A percentile compares a stretch with the other conserved stretches of the same genome.
Evolutionary conservation across 352 stramenopile species (phyloP).

Genomic region (Pythium dissotocum): DNA sequence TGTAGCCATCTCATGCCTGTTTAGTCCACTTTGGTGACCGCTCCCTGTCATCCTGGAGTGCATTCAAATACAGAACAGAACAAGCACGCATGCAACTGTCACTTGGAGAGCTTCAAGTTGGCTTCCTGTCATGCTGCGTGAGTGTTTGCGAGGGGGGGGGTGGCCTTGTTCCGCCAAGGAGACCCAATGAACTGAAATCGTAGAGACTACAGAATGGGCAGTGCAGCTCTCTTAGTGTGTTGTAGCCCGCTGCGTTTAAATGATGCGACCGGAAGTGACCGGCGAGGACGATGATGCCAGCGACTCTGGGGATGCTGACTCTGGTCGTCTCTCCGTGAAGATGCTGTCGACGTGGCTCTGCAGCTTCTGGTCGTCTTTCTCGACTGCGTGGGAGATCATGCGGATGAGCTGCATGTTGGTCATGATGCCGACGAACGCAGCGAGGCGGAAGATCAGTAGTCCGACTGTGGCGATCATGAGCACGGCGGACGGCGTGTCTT

Average conservation of each 20-base stretch:
- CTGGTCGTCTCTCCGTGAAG: neutral
- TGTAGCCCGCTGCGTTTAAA: neutral
- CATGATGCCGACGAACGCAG: constrained; percentile 44
- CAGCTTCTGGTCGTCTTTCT: constrained; percentile 14
- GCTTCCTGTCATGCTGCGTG: no score
- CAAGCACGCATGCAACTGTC: no score
- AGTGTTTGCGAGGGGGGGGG: no score
- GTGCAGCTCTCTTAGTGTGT: no score
- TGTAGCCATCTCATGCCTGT: neutral
- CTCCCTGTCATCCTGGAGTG: neutral
- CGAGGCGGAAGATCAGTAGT: constrained; percentile 47
- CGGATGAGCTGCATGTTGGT: constrained; percentile 65
- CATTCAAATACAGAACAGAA: neutral
- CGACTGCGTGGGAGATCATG: constrained; percentile 39
- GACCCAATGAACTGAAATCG: no score
- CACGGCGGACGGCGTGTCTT: constrained; percentile 44
- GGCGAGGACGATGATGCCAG: neutral
- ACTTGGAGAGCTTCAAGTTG: no score
- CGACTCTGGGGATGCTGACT: neutral
- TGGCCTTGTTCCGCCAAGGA: no score
- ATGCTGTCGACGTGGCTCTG: constrained; percentile 12
- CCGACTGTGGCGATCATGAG: constrained; percentile 44
- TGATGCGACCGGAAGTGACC: neutral
- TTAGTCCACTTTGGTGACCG: neutral
- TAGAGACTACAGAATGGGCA: no score